Percentiles rank a stretch among this genome's conserved stretches.
Evolutionary conservation across 495 filamentous ascomycete species (phyloP).

Genomic region (Talaromyces trachyspermus): DNA sequence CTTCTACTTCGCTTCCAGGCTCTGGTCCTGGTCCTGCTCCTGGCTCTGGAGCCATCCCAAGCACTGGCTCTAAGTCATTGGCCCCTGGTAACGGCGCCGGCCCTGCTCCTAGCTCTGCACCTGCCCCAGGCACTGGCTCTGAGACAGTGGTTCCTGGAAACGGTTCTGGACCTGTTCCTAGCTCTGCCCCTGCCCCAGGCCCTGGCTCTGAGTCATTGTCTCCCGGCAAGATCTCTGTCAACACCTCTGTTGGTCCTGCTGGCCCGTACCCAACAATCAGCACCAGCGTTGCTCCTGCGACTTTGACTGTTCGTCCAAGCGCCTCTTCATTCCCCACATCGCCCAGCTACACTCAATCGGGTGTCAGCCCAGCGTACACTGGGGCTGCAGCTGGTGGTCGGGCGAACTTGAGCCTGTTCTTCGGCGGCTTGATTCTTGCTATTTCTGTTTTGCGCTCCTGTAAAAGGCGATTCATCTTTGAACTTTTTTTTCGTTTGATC

Average conservation of each 20-base stretch:
- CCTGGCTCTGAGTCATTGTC: too few species aligned
- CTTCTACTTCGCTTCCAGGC: background rate
- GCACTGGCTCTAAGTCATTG: constrained; percentile 18
- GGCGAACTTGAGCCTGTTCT: constrained; percentile 4
- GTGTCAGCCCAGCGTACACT: constrained; percentile 8
- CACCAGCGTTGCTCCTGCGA: background rate
- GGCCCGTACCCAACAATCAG: constrained; percentile 1
- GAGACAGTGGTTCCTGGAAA: constrained; percentile 1
- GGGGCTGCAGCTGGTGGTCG: constrained; percentile 10
- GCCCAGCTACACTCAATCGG: constrained; percentile 2
- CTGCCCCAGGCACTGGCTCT: constrained; percentile 15
- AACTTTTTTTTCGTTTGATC: background rate
- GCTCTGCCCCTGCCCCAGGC: background rate
- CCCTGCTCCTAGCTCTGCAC: constrained; percentile 14
- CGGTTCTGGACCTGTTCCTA: background rate
- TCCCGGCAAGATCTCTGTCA: too few species aligned
- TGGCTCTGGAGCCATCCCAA: constrained; percentile 14
- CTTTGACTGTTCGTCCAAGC: constrained; percentile 1
- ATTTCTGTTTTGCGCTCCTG: constrained; percentile 1
- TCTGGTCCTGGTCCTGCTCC: background rate
- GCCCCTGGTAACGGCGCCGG: constrained; percentile 14
- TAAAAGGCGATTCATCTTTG: constrained; percentile 1
- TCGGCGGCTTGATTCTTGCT: background rate
- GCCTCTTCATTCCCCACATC: background rate
- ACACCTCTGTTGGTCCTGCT: background rate